Evolutionary conservation across 2,329 filamentous ascomycete species (phyloP).

Genomic region (Diplocarpon mali): DNA sequence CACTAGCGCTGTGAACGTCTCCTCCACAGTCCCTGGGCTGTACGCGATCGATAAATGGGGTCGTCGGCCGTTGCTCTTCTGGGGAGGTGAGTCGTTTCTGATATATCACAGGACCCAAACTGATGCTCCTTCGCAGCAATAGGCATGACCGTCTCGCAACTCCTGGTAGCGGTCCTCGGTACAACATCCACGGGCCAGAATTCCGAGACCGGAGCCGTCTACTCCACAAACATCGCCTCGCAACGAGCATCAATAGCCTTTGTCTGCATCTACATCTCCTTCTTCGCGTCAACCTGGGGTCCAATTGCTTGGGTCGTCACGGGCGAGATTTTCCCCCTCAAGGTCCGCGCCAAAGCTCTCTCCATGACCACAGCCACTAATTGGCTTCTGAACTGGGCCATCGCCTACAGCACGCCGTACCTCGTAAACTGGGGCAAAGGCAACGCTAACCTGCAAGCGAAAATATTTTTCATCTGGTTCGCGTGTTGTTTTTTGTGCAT

Average conservation of each 20-base stretch:
- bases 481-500: constrained; percentile 41
- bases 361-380: constrained; percentile 77
- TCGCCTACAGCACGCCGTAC: constrained; percentile 60
- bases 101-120: no score
- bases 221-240: constrained; percentile 41
- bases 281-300: constrained; percentile 74
- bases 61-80: constrained; percentile 67
- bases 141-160: constrained; percentile 78
- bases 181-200: no score
- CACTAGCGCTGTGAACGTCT: constrained; percentile 67
- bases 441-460: constrained; percentile 14
- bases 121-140: no score
- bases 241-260: constrained; percentile 27
- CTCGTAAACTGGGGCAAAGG: constrained; percentile 50
- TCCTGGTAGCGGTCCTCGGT: constrained; percentile 61
- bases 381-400: constrained; percentile 76
- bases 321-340: constrained; percentile 79
- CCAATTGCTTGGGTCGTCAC: constrained; percentile 66
- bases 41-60: constrained; percentile 73
- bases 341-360: constrained; percentile 66
- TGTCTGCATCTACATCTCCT: constrained; percentile 80
- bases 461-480: constrained; percentile 45
- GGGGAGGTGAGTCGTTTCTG: no score
- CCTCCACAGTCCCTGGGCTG: constrained; percentile 69
- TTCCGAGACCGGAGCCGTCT: no score